phyloP scores from a whole-genome alignment of 345 rosid genomes.

The Tarenaya hassleriana region DNA sequence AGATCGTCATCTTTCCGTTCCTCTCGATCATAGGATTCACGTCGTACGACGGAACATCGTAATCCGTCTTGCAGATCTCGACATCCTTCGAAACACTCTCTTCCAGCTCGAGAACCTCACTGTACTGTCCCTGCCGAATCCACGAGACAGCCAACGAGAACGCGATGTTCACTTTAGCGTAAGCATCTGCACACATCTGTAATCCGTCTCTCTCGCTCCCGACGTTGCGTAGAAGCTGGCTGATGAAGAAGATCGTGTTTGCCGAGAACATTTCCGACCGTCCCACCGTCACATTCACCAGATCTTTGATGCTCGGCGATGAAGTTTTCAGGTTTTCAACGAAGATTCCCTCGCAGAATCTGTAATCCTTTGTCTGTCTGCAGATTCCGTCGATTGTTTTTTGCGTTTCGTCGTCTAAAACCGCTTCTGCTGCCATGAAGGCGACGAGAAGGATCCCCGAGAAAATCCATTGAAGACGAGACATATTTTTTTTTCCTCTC shows the following conservation, averaged over 20 bases:
- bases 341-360: slow-evolving; percentile 11
- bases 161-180: slow-evolving; percentile 12
- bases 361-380: slow-evolving; percentile 19
- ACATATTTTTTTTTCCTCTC: slow-evolving; percentile 10
- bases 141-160: slow-evolving; percentile 9
- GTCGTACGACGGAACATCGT: slow-evolving; percentile 4
- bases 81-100: background rate
- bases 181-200: slow-evolving; percentile 27
- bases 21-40: slow-evolving; percentile 21
- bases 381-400: slow-evolving; percentile 15
- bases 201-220: slow-evolving; percentile 20
- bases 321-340: background rate
- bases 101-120: background rate
- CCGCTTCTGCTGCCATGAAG: slow-evolving; percentile 15
- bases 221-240: slow-evolving; percentile 22
- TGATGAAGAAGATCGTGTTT: slow-evolving; percentile 23
- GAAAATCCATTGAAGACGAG: slow-evolving; percentile 4
- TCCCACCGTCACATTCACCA: slow-evolving; percentile 23
- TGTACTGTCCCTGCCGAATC: slow-evolving; percentile 8
- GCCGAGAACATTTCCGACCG: slow-evolving; percentile 14
- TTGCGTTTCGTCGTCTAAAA: background rate
- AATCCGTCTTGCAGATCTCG: slow-evolving; percentile 21
- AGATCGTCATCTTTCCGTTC: slow-evolving; percentile 11
- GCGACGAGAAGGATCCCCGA: background rate
- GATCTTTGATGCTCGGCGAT: slow-evolving; percentile 20